Evolutionary conservation across 768 basidiomycete genomes (phyloP), one percentile per base, ranked within the genome.

Genomic region (Suillus subaureus): DNA sequence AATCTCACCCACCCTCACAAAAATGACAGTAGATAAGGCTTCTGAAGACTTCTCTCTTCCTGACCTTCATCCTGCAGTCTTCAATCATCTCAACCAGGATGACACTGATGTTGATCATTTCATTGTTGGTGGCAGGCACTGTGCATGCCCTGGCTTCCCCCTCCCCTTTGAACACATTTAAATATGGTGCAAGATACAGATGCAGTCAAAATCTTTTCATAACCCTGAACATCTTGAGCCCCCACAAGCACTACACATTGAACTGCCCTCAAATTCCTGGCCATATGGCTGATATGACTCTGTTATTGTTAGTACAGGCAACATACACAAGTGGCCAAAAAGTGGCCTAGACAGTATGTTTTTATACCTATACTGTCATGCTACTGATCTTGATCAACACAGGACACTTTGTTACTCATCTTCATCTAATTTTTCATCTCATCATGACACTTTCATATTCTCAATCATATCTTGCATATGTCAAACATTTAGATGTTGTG

Each of bases 181-280:
- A 49, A 67, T 77, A 16, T 79, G 78, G 78, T 68, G 63, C 26
- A 67, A n/a, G n/a, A n/a, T n/a, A n/a, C n/a, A n/a, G n/a, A 65
- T 77, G 33, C 78, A 79, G 58, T 56, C 67, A 9, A 73, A 43
- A 45, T 63, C 70, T 1, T 76, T 71, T 49, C 71, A 75, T 40
- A 43, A 67, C 28, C 66, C 70, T 2, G 54, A 74, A 43, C 55
- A 62, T 5, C 62, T 70, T 9, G 42, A 72, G 11, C 69, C 73
- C 45, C 12, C 35, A 37, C 35, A 33, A 33, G 33, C 33, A 33
- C 33, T 33, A 33, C 33, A 33, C 2, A 3, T 31, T 31, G 31
- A 31, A 3, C 31, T 3, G 31, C 31, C 31, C 33, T 33, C 33
- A 33, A 33, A 33, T 33, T 33, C 33, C 33, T 33, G 33, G 33